Evolutionary conservation across 495 filamentous ascomycete genomes (phyloP), one percentile per base, ranked within the genome.

Genomic region (Tuber melanosporum): DNA sequence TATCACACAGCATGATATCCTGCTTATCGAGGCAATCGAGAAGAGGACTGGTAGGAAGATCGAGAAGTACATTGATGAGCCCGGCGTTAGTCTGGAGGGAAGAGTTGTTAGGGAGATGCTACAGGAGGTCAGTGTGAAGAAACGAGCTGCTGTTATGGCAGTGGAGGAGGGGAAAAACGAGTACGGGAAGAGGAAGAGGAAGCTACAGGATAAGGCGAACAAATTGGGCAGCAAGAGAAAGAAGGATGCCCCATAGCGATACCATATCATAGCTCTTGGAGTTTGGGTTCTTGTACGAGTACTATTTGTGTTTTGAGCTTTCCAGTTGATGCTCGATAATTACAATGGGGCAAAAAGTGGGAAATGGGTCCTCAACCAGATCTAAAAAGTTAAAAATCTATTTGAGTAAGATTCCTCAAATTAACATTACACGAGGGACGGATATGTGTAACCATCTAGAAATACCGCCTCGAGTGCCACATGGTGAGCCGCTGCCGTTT

Each of bases 141-240:
- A 97, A 87, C 87, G 95, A 72, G 92, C 96, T 84, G 96, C 94
- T 4, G 80, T 92, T 82, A 84, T 97, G 74, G 92, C 95, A 85
- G 92, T 98, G 83, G 95, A 97, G 79, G 95, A 98, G 85, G 91
- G 92, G 7, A 90, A 91, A 80, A 94, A 98, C 84, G 92, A 97
- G 41, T 88, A 88, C 52, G 92, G 92, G 15, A 92, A 92, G 86
- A 87, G 91, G 82, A 92, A 89, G 84, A 87, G 86, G 82, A 88
- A 87, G 62, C 88, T 90, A 86, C 85, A 86, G 78, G 90, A 88
- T 84, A 84, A 77, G 45, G 82, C 76, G 70, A 80, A 75, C 78
- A 71, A 84, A 77, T 72, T 84, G 57, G 82, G 74, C 14, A 79
- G 74, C 45, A 80, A 69, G 69, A 80, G 46, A 14, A 79, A 73